A percentile compares a stretch with the other conserved stretches of the same genome.
phyloP scores from a whole-genome alignment of 2,329 filamentous ascomycete genomes.

The Pseudocercospora macadamiae region DNA sequence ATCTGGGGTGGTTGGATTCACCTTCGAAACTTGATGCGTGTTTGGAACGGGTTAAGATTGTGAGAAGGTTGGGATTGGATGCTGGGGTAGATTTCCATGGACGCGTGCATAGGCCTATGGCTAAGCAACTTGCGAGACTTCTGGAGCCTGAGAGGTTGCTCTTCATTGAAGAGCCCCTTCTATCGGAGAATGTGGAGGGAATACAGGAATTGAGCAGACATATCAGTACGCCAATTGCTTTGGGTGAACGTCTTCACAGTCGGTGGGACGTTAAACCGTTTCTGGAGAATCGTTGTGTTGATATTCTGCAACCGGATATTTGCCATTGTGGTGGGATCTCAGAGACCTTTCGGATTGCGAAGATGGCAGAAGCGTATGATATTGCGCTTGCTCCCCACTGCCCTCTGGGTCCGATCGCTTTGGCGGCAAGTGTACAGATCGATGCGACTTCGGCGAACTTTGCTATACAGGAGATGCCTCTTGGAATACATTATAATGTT shows the following conservation, averaged over 20 bases:
- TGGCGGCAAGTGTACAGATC: conserved; percentile 74
- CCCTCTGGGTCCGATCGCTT: conserved; percentile 71
- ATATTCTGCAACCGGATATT: conserved; percentile 75
- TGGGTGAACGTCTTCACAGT: conserved; percentile 72
- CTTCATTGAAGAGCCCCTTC: conserved; percentile 74
- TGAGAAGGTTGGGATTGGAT: conserved; percentile 71
- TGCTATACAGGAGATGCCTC: conserved; percentile 75
- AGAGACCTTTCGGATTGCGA: conserved; percentile 69
- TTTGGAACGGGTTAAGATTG: conserved; percentile 68
- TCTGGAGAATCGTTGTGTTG: conserved; percentile 67
- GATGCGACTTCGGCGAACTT: conserved; percentile 65
- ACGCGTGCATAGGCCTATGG: conserved; percentile 76
- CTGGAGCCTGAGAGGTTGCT: conserved; percentile 69
- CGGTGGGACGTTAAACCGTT: conserved; percentile 76
- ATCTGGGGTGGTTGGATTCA: conserved; percentile 75
- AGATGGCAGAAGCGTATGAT: conserved; percentile 74
- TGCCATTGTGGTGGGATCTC: conserved; percentile 70
- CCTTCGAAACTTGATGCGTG: conserved; percentile 64
- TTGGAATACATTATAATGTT: conserved; percentile 79
- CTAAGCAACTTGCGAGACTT: conserved; percentile 70
- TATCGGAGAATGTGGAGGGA: conserved; percentile 69
- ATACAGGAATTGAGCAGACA: conserved; percentile 63
- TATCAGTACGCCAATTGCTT: conserved; percentile 64
- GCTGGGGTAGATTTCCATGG: conserved; percentile 79
- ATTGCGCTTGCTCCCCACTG: conserved; percentile 71